Base-by-base conservation (phyloP, 2,329 filamentous ascomycete species). In the Aspergillus spinulosporus region DNA sequence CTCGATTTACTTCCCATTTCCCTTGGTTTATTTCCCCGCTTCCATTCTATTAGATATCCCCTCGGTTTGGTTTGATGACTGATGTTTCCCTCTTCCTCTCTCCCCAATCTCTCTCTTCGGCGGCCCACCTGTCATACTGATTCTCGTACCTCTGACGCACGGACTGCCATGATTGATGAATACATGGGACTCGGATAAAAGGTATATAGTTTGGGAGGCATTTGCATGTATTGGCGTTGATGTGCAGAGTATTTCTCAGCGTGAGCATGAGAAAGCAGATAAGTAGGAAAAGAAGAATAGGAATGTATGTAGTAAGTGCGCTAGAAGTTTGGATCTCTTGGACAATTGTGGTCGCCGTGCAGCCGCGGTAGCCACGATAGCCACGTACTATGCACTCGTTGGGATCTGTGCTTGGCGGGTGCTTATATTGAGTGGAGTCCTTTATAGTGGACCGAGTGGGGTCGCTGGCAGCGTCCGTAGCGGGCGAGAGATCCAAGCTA, bases 61-160 rank as follows among this genome's bases (percentile, higher is more conserved):
- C 62, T 63, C 57, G 60, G 63, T 64, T 65, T 66, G 63, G 57
- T 64, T 62, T 64, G 58, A 65, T 64, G 64, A 62, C 58, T 64
- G 59, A 64, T 64, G 61, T 60, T 59, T 58, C 58, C 60, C 48
- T 62, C 60, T 57, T 56, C 60, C 48, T 58, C 36, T 8, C 42
- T 29, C 21, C 21, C 21, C 21, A 21, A 21, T 39, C 49, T 40
- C 31, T 32, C 26, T 49, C 39, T 52, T 52, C 52, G 46, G 29
- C 40, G 39, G 46, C 39, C 46, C 43, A 36, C 39, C 42, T 43
- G 8, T 34, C 32, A 28, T 50, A 49, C 43, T 51, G 28, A 40
- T 36, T 34, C 9, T 36, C 47, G 53, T 36, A 42, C 48, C 14
- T 29, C 36, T 42, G 4, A 46, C 49, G 28, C 48, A 52, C 36